phyloP scores from a whole-genome alignment of 2,329 filamentous ascomycete species.

The Alternaria dauci region DNA sequence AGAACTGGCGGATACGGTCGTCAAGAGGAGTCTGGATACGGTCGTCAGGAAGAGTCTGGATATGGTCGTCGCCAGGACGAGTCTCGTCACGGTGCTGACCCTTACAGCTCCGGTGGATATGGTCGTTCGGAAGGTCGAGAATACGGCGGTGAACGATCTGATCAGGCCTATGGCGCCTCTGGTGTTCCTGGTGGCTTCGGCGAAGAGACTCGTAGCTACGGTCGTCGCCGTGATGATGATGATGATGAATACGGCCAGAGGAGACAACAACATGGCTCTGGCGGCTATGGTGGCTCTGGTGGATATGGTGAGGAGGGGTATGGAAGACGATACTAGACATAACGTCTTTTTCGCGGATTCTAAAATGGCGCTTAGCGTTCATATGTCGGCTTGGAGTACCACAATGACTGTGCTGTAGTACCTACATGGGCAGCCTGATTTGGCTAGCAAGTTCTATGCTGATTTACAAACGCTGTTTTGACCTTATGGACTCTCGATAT shows the following conservation, averaged over 20 bases:
- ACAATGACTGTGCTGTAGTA: constrained; percentile 3
- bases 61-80: constrained; percentile 3
- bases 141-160: constrained; percentile 22
- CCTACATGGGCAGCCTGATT: not conserved
- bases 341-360: not conserved
- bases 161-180: constrained; percentile 18
- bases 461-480: not conserved
- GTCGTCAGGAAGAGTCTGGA: not conserved
- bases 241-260: constrained; percentile 26
- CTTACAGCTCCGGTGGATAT: constrained; percentile 22
- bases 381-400: constrained; percentile 6
- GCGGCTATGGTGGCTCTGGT: constrained; percentile 10
- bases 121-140: constrained; percentile 20
- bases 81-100: constrained; percentile 9
- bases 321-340: constrained; percentile 28
- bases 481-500: not conserved
- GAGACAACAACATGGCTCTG: constrained; percentile 29
- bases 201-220: constrained; percentile 19
- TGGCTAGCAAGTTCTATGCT: not conserved
- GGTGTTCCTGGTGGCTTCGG: constrained; percentile 24
- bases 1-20: constrained; percentile 16
- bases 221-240: constrained; percentile 22
- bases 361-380: not conserved
- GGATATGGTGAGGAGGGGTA: constrained; percentile 32
- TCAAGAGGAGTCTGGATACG: constrained; percentile 15